These are phyloP conservation scores for Chenopodium suecicum DNA, from an alignment of 148 eudicot genomes.

Conservation along the genomic window DNA sequence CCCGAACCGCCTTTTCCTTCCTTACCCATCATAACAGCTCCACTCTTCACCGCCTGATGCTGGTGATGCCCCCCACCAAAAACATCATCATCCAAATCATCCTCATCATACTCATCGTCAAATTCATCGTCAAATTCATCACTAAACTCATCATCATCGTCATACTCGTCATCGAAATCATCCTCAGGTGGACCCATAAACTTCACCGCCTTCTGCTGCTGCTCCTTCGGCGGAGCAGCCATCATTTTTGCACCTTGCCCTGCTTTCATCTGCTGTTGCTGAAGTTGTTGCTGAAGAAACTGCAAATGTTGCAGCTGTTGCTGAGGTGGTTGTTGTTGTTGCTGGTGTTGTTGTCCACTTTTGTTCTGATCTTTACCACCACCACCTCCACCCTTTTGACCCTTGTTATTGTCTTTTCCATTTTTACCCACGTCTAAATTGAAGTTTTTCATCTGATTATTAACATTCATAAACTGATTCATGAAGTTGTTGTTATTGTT, in stretches of 20 bases:
- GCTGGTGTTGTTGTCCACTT: conserved; percentile 20
- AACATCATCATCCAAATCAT: conserved; percentile 29
- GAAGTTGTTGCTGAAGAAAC: conserved; percentile 36
- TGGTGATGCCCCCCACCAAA: conserved; percentile 29
- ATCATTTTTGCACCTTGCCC: conserved; percentile 38
- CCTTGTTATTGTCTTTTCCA: conserved; percentile 28
- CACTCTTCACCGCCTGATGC: conserved; percentile 22
- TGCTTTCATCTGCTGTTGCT: conserved; percentile 42
- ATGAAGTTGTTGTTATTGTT: conserved; percentile 26
- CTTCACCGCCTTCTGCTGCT: conserved; percentile 62
- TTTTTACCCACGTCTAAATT: conserved; percentile 46
- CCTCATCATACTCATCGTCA: conserved; percentile 41
- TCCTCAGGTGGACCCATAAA: conserved; percentile 47
- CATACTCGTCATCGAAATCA: conserved; percentile 40
- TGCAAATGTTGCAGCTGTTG: conserved; percentile 15
- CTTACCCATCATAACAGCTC: conserved; percentile 26
- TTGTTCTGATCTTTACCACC: conserved; percentile 30
- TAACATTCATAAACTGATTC: conserved; percentile 30
- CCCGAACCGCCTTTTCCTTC: conserved; percentile 29
- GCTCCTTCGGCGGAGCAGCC: conserved; percentile 39
- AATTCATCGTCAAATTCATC: conserved; percentile 38
- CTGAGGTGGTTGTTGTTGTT: conserved; percentile 3
- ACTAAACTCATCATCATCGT: conserved; percentile 37
- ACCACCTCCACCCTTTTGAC: conserved; percentile 31
- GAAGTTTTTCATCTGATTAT: conserved; percentile 54